phyloP scores from a whole-genome alignment of 192 early-diverging fungal species.

The Gaertneriomyces sp. region DNA sequence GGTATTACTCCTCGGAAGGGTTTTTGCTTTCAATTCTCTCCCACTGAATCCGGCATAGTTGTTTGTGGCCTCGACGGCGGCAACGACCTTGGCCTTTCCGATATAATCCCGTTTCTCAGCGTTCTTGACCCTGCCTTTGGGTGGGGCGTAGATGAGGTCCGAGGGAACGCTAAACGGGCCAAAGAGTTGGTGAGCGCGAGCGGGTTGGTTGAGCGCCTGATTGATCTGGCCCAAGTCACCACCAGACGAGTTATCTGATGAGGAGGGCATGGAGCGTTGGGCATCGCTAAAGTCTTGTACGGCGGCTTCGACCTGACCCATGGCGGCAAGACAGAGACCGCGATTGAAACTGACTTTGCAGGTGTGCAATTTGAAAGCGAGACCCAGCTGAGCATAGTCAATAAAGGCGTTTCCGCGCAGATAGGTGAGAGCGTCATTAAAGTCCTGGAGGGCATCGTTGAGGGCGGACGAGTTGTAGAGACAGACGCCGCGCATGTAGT shows the following conservation, averaged over 20 bases:
- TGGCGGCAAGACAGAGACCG: conserved; percentile 73
- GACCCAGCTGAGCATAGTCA: conserved; percentile 93
- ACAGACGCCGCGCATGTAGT: conserved; percentile 86
- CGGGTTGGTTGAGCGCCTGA: conserved; percentile 40
- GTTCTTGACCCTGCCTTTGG: conserved; percentile 80
- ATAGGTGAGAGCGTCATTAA: conserved; percentile 67
- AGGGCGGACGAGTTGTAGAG: conserved; percentile 71
- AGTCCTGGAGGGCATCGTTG: conserved; percentile 69
- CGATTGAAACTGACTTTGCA: conserved; percentile 92
- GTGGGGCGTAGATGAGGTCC: conserved; percentile 77
- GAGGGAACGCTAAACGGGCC: conserved; percentile 59
- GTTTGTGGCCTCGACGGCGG: conserved; percentile 62
- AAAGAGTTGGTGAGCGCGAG: conserved; percentile 33
- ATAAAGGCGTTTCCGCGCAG: conserved; percentile 77
- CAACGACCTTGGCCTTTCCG: conserved; percentile 80
- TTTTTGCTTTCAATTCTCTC: conserved; percentile 39
- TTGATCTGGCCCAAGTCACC: conserved; percentile 38
- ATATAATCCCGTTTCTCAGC: conserved; percentile 73
- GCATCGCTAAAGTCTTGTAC: conserved; percentile 71
- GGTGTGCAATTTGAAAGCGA: conserved; percentile 81
- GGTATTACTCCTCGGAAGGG: conserved; percentile 15
- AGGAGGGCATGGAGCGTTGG: conserved; percentile 8
- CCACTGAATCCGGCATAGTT: conserved; percentile 65
- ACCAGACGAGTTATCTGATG: background rate
- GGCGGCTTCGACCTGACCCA: conserved; percentile 68